phyloP scores from a whole-genome alignment of 2,329 filamentous ascomycete genomes.

The Aspergillus puulaauensis region DNA sequence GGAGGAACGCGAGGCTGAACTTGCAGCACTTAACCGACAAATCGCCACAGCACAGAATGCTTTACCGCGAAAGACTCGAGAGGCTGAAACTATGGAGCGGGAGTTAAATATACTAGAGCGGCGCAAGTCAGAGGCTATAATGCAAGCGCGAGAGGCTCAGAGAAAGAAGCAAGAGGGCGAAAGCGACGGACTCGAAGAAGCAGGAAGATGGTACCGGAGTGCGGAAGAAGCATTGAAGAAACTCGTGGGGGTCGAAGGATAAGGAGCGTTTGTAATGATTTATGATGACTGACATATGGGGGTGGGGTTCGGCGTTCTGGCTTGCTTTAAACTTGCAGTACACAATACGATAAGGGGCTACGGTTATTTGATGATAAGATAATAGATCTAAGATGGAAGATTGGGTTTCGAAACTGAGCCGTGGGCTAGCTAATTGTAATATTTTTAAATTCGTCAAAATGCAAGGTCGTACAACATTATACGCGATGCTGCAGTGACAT shows the following conservation, averaged over 20 bases:
- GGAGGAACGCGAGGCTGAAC: slow-evolving; percentile 40
- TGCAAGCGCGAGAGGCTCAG: slow-evolving; percentile 48
- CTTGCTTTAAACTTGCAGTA: slow-evolving; percentile 10
- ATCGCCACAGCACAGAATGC: slow-evolving; percentile 44
- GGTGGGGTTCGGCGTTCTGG: slow-evolving; percentile 23
- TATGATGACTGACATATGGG: slow-evolving; percentile 22
- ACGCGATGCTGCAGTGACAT: slow-evolving; percentile 40
- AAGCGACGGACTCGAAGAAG: slow-evolving; percentile 47
- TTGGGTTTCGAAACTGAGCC: slow-evolving; percentile 37
- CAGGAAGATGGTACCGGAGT: slow-evolving; percentile 47
- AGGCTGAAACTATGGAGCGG: slow-evolving; percentile 46
- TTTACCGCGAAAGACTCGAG: slow-evolving; percentile 43
- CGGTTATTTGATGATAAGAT: not conserved
- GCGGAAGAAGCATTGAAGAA: slow-evolving; percentile 42
- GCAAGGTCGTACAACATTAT: slow-evolving; percentile 43
- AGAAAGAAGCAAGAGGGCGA: slow-evolving; percentile 45
- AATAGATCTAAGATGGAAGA: slow-evolving; percentile 10
- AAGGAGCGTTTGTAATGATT: slow-evolving; percentile 13
- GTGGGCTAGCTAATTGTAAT: slow-evolving; percentile 28
- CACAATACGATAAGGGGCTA: slow-evolving; percentile 3
- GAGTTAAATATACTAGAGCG: slow-evolving; percentile 45
- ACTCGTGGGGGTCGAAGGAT: slow-evolving; percentile 33
- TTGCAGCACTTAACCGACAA: slow-evolving; percentile 43
- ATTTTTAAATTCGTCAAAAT: slow-evolving; percentile 32
- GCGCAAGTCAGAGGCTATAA: slow-evolving; percentile 45